Evolutionary conservation across 495 filamentous ascomycete genomes (phyloP).

Genomic region (Aspergillus homomorphus): DNA sequence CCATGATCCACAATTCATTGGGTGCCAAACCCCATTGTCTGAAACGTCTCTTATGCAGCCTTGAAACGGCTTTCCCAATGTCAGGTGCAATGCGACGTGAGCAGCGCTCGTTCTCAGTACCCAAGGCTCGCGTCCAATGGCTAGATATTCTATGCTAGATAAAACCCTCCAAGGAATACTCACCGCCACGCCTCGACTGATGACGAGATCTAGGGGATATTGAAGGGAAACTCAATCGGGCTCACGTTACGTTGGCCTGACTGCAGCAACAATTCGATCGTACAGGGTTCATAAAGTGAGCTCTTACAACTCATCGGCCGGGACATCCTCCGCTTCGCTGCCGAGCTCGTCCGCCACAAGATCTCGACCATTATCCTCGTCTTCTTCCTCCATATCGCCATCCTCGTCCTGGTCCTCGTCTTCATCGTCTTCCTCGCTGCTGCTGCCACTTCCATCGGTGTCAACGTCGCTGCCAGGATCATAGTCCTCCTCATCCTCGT

Average conservation of each 20-base stretch:
- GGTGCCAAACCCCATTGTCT: conserved; percentile 5
- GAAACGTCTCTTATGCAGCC: conserved; percentile 10
- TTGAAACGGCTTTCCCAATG: conserved; percentile 9
- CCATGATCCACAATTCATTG: conserved; percentile 22
- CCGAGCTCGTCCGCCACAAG: conserved; percentile 39
- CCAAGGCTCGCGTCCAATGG: background rate
- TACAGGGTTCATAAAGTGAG: conserved; percentile 5
- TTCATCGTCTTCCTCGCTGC: conserved; percentile 51
- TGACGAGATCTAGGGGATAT: background rate
- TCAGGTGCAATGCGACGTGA: background rate
- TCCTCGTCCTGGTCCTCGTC: conserved; percentile 50
- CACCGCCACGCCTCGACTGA: too few relatives aligned
- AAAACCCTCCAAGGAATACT: too few relatives aligned
- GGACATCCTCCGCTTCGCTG: conserved; percentile 39
- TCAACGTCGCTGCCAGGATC: conserved; percentile 74
- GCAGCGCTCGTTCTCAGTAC: background rate
- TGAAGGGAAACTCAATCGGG: background rate
- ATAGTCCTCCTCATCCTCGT: conserved; percentile 89
- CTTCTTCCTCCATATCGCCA: conserved; percentile 41
- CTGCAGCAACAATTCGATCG: conserved; percentile 1
- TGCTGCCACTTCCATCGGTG: conserved; percentile 65
- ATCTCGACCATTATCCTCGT: conserved; percentile 47
- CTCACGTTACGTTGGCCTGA: background rate
- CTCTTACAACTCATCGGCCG: conserved; percentile 28
- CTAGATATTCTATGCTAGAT: background rate